Base-by-base conservation (phyloP, 768 basidiomycete species). In the Auriculariales sp. region DNA sequence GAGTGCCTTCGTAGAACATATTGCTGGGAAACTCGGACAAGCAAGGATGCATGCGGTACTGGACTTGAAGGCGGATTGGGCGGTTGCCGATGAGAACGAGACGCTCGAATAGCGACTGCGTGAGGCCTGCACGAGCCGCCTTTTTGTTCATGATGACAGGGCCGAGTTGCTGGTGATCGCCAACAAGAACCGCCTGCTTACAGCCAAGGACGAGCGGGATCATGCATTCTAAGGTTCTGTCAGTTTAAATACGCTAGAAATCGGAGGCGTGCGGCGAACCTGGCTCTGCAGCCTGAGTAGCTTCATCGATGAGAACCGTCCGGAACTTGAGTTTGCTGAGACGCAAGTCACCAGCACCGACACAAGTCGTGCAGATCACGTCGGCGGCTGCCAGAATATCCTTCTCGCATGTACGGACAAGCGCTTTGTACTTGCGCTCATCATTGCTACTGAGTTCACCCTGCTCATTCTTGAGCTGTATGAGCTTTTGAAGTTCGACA, bases 121-220 rank as follows among this genome's bases (percentile, higher is more conserved):
- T 97, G 32, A 99, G 76, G 17, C 95, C 95, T 3, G 95, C 95
- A n/a, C 92, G 87, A 2, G 95, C 94, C 0, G 95, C 95, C 62
- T 99, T 98, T 78, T 99, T 99, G 77, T 98, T 99, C 95, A 99
- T 98, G 63, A 99, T 97, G 59, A 98, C 95, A 5, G 95, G 95
- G 1, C 95, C 95, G 46, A 98, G 81, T 74, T 98, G 95, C 71
- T 69, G 89, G 64, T 95, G 88, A 67, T 97, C 94, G 48, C 95
- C 95, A 49, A 99, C 95, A 33, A 99, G 78, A 25, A 99, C 95
- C 49, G 91, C 91, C 60, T 99, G 95, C 65, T 98, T 98, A 63
- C 93, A 98, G 12, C 95, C 95, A 59, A 99, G 79, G 4, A 98
- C 86, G 29, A 99, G 76, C 14, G 95, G 95, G 57, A 99, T 99